Conservation (phyloP, 1,284 basidiomycete genomes). For the Leucoagaricus sp. region DNA sequence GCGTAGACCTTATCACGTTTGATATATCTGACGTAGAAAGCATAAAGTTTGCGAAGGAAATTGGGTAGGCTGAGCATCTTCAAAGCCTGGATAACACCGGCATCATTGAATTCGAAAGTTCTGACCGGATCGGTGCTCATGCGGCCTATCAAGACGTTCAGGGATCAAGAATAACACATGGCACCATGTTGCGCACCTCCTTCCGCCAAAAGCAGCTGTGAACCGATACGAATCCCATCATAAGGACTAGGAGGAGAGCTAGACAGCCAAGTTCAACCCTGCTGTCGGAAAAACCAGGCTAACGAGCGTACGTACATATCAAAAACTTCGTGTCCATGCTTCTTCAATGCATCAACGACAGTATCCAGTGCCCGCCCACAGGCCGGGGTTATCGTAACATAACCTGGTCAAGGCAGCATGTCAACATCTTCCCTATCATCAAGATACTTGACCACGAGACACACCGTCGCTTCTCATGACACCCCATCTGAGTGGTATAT, state of each 20-base stretch:
- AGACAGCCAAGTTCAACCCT: neutral
- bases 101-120: slow-evolving; percentile 46
- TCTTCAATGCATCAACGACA: slow-evolving; percentile 52
- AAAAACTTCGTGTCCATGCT: slow-evolving; percentile 65
- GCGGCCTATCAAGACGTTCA: slow-evolving; percentile 16
- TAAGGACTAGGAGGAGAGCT: slow-evolving; percentile 46
- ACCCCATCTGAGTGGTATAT: slow-evolving; percentile 47
- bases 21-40: slow-evolving; percentile 44
- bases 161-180: neutral
- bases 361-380: slow-evolving; percentile 66
- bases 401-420: too few relatives aligned
- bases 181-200: slow-evolving; percentile 33
- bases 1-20: slow-evolving; percentile 53
- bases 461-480: slow-evolving; percentile 57
- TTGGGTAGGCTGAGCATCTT: slow-evolving; percentile 42
- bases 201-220: slow-evolving; percentile 49
- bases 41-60: slow-evolving; percentile 45
- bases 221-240: slow-evolving; percentile 45
- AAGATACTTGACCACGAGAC: too few relatives aligned
- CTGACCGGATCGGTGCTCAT: slow-evolving; percentile 34
- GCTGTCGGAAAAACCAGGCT: neutral
- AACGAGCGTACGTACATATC: slow-evolving; percentile 43
- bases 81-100: slow-evolving; percentile 37
- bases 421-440: too few relatives aligned
- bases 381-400: slow-evolving; percentile 62